Evolutionary conservation across 176 grass and related monocot species (phyloP), one percentile per base, ranked within the genome.

Genomic region (Alloteropsis semialata): DNA sequence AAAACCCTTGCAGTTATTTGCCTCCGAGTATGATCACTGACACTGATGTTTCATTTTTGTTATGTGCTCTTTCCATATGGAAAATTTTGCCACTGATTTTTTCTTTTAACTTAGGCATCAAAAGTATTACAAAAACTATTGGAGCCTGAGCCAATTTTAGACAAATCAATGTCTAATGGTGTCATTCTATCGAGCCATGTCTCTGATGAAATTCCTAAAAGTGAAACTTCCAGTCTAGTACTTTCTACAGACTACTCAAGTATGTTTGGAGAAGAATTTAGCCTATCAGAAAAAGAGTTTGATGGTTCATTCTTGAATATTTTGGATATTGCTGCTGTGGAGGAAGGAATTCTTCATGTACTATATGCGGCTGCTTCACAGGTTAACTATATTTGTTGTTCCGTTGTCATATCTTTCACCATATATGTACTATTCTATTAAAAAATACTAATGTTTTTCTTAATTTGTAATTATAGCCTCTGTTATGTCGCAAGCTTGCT

Each of bases 291-390:
- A 79, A 72, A 74, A 42, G 49, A 69, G 30, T 87, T 80, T 69
- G 92, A 94, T 94, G 69, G 50, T 58, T 85, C 86, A 72, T 82
- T 83, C 69, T 75, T 95, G 82, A 91, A 95, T 94, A 86, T 98
- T 79, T 91, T 98, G 95, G 95, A 98, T 88, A 85, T 89, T 65
- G 79, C 86, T 93, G 78, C 86, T 72, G 88, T 93, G 84, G 92
- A 98, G 88, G 95, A 98, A 91, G 90, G 92, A 38, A 88, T 98
- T 90, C 95, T 98, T 85, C 95, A 98, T 91, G 65, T 95, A 58
- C 79, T 98, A 24, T 98, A 93, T 89, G 92, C 90, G 84, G 79
- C 85, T 72, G 84, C 92, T 66, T 93, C 92, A 80, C 88, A 98
- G 84, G 95, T 98, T 94, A 80, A 64, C 75, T 84, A 14, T 81